Base-by-base conservation (phyloP, 2,329 filamentous ascomycete species). In the Pseudogymnoascus sp. region DNA sequence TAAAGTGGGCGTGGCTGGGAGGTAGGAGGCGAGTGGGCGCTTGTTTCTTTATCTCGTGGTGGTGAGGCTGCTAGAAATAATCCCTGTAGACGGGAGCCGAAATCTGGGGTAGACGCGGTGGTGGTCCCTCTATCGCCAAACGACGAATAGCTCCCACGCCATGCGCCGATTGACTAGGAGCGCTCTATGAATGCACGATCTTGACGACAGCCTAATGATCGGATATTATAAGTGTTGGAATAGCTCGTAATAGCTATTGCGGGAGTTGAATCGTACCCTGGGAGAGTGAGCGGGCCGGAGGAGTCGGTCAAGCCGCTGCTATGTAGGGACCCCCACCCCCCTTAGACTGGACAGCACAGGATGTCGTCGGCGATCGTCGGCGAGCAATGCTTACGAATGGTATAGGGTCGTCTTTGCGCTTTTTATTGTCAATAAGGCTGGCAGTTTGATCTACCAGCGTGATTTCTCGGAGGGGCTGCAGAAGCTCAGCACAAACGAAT, bases 391-490 rank as follows among this genome's bases (percentile, higher is more conserved):
- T 56, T 33, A 56, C 64, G 16, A 59, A 40, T 12, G 16, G 38
- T 60, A 61, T 70, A 98, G 93, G 95, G 90, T 92, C 68, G 89
- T 99, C 75, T 95, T 96, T 77, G 88, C 93, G 64, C 88, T 99
- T 73, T 92, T 98, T 75, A 89, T 99, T 75, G 96, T 99, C 81
- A 98, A 97, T 82, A 99, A 99, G 83, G 93, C 95, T 68, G 95
- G 93, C 65, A 95, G 95, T 71, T 84, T 99, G 62, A 88, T 99
- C 77, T 99, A 96, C 82, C 93, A 98, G 78, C 91, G 92, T 70
- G 90, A 91, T 73, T 98, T 99, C 76, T 88, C 93, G 71, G 86
- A 93, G 46, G 89, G 84, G 53, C 84, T 99, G 65, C 90, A 90
- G 75, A 91, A 93, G 75, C 87, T 99, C 70, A 90, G 86, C 69